These are phyloP conservation scores for Xylariaceae sp. DNA, from an alignment of 2,329 filamentous ascomycete genomes.

Conservation along the genomic window DNA sequence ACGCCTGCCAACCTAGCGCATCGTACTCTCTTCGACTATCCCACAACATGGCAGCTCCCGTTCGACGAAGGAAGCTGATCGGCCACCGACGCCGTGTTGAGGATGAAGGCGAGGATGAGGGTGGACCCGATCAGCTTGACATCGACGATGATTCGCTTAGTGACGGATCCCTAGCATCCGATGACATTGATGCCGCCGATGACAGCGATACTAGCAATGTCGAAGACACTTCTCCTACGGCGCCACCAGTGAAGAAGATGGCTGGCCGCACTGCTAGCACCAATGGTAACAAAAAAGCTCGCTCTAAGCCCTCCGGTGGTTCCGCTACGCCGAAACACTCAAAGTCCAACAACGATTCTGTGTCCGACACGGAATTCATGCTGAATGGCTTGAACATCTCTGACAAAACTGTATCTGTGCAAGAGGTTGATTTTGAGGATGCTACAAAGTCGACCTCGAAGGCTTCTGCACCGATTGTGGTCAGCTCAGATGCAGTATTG, in stretches of 20 bases:
- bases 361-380: conserved; percentile 65
- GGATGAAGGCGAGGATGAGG: conserved; percentile 74
- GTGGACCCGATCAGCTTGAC: conserved; percentile 59
- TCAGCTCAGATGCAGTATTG: conserved; percentile 57
- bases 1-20: conserved; percentile 19
- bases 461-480: conserved; percentile 57
- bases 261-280: conserved; percentile 40
- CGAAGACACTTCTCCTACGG: conserved; percentile 60
- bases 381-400: conserved; percentile 58
- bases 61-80: conserved; percentile 69
- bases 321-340: conserved; percentile 40
- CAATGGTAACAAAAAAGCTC: conserved; percentile 42
- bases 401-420: conserved; percentile 48
- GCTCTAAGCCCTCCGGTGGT: conserved; percentile 36
- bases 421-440: conserved; percentile 55
- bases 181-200: conserved; percentile 64
- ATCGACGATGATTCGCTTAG: conserved; percentile 70
- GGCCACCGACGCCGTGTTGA: conserved; percentile 71
- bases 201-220: conserved; percentile 70
- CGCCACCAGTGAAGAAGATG: conserved; percentile 40
- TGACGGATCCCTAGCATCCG: conserved; percentile 67
- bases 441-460: conserved; percentile 47
- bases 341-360: conserved; percentile 46
- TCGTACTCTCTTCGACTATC: conserved; percentile 21
- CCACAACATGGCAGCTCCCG: conserved; percentile 52